Percentiles rank a stretch among this genome's conserved stretches.
These are phyloP conservation scores for Exophiala xenobiotica DNA, from an alignment of 2,329 filamentous ascomycete genomes.

Conservation along the genomic window DNA sequence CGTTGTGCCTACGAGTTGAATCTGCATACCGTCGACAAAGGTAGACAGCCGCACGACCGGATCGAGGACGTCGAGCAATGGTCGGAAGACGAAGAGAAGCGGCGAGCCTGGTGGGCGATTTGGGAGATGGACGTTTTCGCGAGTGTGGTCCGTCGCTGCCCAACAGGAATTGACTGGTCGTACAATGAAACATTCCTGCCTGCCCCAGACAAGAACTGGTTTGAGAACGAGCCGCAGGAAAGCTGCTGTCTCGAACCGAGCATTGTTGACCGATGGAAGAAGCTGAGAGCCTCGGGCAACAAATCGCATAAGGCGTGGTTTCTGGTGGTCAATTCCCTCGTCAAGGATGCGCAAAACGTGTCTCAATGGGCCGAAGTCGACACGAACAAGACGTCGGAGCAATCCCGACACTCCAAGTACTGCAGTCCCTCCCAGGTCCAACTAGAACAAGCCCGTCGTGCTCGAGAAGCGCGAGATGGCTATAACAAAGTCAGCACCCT, in stretches of 20 bases:
- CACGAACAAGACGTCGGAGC: neutral
- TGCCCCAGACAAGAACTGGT: constrained; percentile 38
- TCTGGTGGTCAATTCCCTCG: constrained; percentile 41
- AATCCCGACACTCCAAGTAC: neutral
- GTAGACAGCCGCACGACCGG: neutral
- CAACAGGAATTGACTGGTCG: constrained; percentile 37
- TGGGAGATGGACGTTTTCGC: constrained; percentile 47
- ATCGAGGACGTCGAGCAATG: constrained; percentile 23
- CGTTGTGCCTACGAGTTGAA: constrained; percentile 38
- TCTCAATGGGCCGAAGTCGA: neutral
- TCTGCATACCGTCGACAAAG: constrained; percentile 31
- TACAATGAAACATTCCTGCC: constrained; percentile 39
- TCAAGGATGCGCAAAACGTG: constrained; percentile 12
- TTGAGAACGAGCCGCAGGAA: constrained; percentile 24
- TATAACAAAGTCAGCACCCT: constrained; percentile 32
- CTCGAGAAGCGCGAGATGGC: constrained; percentile 15
- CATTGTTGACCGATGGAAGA: constrained; percentile 36
- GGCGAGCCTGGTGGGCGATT: constrained; percentile 43
- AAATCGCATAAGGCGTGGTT: constrained; percentile 40
- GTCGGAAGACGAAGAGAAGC: constrained; percentile 36
- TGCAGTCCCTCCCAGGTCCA: neutral
- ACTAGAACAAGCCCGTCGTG: neutral
- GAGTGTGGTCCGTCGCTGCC: constrained; percentile 38
- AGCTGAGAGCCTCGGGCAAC: constrained; percentile 35
- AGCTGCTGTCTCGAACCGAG: constrained; percentile 36